These are phyloP conservation scores for Cryptococcus wingfieldii DNA, from an alignment of 1,284 basidiomycete species.

Conservation along the genomic window DNA sequence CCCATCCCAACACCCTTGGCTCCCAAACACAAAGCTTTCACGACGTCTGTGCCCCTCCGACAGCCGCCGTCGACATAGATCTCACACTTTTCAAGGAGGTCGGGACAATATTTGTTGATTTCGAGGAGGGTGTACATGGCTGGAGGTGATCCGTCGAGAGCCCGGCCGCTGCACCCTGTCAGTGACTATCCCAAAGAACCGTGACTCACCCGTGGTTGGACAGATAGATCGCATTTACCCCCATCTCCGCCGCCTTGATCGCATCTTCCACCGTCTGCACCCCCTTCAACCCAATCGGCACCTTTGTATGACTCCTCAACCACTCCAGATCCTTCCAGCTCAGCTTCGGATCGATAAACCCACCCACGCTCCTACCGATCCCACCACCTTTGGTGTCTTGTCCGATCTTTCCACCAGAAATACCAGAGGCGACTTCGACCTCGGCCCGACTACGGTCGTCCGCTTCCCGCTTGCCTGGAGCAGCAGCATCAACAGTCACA, in stretches of 20 bases:
- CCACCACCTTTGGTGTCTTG: constrained; percentile 47
- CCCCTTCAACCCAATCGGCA: constrained; percentile 49
- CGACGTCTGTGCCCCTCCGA: constrained; percentile 51
- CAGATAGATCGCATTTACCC: constrained; percentile 49
- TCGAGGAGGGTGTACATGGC: constrained; percentile 50
- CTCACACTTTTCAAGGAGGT: constrained; percentile 46
- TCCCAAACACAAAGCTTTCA: constrained; percentile 53
- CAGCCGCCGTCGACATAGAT: constrained; percentile 52
- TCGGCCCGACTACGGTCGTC: constrained; percentile 47
- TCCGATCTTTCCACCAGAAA: constrained; percentile 45
- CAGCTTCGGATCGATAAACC: constrained; percentile 46
- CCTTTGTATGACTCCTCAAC: constrained; percentile 39
- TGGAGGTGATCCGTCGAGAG: constrained; percentile 45
- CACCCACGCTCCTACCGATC: constrained; percentile 46
- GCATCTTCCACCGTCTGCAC: constrained; percentile 50
- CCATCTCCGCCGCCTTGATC: constrained; percentile 45
- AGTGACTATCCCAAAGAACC: background rate
- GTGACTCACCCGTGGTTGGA: constrained; percentile 48
- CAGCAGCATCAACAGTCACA: constrained; percentile 49
- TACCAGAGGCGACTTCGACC: constrained; percentile 43
- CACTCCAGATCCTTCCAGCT: constrained; percentile 47
- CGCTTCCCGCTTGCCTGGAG: constrained; percentile 49
- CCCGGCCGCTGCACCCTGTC: constrained; percentile 27
- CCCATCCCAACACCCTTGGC: constrained; percentile 52
- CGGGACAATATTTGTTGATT: constrained; percentile 46